Base-by-base conservation (phyloP, 2,329 filamentous ascomycete genomes). In the Colletotrichum sp. region DNA sequence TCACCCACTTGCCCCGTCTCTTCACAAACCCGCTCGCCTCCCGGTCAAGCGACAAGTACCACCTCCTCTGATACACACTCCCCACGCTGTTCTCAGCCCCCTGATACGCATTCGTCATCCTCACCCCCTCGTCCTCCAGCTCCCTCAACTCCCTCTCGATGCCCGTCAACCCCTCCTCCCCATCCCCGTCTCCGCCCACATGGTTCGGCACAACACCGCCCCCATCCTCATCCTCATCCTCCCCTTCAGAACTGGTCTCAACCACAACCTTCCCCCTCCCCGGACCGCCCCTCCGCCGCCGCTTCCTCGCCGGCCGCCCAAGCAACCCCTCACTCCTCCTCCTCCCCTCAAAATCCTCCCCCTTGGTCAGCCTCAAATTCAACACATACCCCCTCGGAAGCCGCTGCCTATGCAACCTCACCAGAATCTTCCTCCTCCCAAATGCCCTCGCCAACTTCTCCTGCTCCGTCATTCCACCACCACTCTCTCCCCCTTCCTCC, bases 71-170 rank as follows among this genome's bases (percentile, higher is more conserved):
- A 79, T 94, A 90, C 6, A 94, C 85, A 48, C 92, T 94, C 8
- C 90, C 91, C 55, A 95, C 92, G 4, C 87, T 90, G 79, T 95
- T 95, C 2, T 80, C 86, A 0, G 93, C 92, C 7, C 93, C 93
- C 0, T 89, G 84, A 79, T 95, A 95, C 6, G 93, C 92, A 79
- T 95, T 95, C 8, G 88, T 91, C 3, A 81, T 81, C 9, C 91
- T 89, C 28, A 93, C 89, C 32, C 89, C 83, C 52, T 89, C 87
- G 74, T 92, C 88, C 72, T 90, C 86, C 10, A 87, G 80, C 78
- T 90, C 86, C 7, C 83, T 83, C 30, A 87, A 78, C 79, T 88
- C 86, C 43, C 81, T 81, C 67, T 87, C 85, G 78, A 85, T 82
- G 4, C 82, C 81, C 9, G 86, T 86, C 4, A 83, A 67, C 3